These are phyloP conservation scores for Leptographium procerum DNA, from an alignment of 2,329 filamentous ascomycete species.

Conservation along the genomic window DNA sequence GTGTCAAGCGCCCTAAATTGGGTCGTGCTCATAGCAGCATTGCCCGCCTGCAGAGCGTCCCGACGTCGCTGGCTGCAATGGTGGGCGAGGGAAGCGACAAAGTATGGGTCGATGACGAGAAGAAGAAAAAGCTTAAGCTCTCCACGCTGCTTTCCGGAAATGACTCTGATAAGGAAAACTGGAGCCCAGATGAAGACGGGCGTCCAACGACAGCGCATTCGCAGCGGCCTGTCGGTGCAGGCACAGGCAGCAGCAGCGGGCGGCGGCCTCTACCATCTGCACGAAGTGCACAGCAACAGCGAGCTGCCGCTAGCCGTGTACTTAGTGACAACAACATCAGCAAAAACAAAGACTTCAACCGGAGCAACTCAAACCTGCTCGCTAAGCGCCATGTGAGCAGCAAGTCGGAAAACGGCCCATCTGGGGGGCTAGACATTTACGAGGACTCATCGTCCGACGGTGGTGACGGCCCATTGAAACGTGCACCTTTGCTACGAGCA, in stretches of 20 bases:
- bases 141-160: constrained; percentile 35
- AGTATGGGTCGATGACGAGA: constrained; percentile 19
- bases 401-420: constrained; percentile 11
- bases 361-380: constrained; percentile 25
- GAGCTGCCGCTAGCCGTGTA: constrained; percentile 22
- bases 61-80: constrained; percentile 21
- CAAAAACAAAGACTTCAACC: constrained; percentile 24
- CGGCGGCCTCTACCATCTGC: constrained; percentile 26
- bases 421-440: constrained; percentile 35
- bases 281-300: constrained; percentile 18
- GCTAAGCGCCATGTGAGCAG: constrained; percentile 15
- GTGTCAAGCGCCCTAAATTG: constrained; percentile 51
- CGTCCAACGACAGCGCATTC: constrained; percentile 19
- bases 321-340: constrained; percentile 22
- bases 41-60: constrained; percentile 43
- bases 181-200: constrained; percentile 46
- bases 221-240: constrained; percentile 13
- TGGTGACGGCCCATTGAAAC: not conserved
- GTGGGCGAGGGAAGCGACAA: constrained; percentile 19
- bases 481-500: constrained; percentile 6
- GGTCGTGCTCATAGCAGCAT: constrained; percentile 50
- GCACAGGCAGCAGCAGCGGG: constrained; percentile 13
- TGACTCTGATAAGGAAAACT: constrained; percentile 96
- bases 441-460: constrained; percentile 31
- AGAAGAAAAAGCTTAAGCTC: constrained; percentile 30